Base-by-base conservation (phyloP, 768 basidiomycete genomes). In the Postia placenta region DNA sequence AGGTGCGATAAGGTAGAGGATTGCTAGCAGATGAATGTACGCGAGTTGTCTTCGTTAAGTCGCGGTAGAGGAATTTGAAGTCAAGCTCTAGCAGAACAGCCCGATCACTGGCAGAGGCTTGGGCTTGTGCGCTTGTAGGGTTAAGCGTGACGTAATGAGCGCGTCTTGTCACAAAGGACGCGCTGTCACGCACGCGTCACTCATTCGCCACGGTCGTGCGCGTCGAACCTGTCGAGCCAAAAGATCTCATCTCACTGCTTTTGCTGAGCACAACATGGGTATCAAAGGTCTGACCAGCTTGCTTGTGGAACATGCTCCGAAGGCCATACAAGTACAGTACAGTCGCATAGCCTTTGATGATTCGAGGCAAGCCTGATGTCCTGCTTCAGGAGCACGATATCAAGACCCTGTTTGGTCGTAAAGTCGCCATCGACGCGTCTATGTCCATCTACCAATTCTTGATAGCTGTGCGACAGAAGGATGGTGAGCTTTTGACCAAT, bases 401-500 rank as follows among this genome's bases (percentile, higher is more conserved):
- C 49, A 95, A 96, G 71, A 93, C 91, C 22, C 83, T 99, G 38
- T 98, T 99, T 57, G 95, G 96, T 1, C 84, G 96, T 59, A 98
- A 97, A 73, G 93, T 98, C 56, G 95, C 95, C 51, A 92, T 99
- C 56, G 96, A 99, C 74, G 96, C 96, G 63, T 93, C 90, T 52
- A 92, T 93, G 90, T 89, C 85, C 2, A 93, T 94, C 45, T 95
- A 93, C 74, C 92, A 95, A 64, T 99, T 99, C 68, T 81, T 99
- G 51, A 98, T 99, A 50, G 96, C 96, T 17, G 96, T 98, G 11
- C 79, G 96, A 25, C 93, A 95, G 67, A 85, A 83, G 64, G 96
- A 98, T 64, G 96, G 96, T 17, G 92, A 98, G 67, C 80, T 94
- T 75, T 78, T 99, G 56, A 95, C 87, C 59, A 97, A 97, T 62